phyloP scores from a whole-genome alignment of 208 protist genomes.

The Trichomonas tenax region DNA sequence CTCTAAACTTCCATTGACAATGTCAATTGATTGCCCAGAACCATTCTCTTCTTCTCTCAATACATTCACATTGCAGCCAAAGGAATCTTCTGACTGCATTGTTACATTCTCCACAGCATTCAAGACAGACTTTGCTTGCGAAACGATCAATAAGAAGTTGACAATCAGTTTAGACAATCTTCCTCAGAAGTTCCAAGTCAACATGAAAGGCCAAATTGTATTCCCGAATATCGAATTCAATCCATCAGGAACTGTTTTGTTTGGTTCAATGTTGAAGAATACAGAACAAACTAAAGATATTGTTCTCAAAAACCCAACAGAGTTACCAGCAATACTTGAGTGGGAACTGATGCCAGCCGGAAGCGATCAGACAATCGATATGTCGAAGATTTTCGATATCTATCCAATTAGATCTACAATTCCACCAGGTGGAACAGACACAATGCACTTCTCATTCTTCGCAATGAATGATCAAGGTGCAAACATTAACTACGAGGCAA shows the following conservation, averaged over 20 bases:
- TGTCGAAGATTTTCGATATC: background rate
- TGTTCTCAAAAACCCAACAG: background rate
- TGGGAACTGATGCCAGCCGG: background rate
- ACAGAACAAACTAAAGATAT: background rate
- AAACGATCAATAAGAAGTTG: background rate
- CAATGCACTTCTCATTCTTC: background rate
- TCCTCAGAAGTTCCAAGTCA: background rate
- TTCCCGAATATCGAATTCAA: slow-evolving; percentile 1
- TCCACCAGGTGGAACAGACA: background rate
- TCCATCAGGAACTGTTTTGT: background rate
- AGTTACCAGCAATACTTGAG: background rate
- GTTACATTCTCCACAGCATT: background rate
- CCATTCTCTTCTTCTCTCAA: background rate
- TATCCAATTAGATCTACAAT: background rate
- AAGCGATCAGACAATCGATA: background rate
- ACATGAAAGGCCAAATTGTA: background rate
- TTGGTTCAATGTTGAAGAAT: background rate
- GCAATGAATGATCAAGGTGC: background rate
- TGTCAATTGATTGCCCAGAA: background rate
- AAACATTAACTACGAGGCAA: background rate
- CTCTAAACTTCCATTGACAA: background rate
- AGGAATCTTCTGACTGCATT: background rate
- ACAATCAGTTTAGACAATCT: background rate
- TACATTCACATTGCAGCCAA: background rate
- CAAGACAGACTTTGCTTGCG: background rate